Base-by-base conservation (phyloP, 805 yeast genomes). In the Candida sakaeoensis region DNA sequence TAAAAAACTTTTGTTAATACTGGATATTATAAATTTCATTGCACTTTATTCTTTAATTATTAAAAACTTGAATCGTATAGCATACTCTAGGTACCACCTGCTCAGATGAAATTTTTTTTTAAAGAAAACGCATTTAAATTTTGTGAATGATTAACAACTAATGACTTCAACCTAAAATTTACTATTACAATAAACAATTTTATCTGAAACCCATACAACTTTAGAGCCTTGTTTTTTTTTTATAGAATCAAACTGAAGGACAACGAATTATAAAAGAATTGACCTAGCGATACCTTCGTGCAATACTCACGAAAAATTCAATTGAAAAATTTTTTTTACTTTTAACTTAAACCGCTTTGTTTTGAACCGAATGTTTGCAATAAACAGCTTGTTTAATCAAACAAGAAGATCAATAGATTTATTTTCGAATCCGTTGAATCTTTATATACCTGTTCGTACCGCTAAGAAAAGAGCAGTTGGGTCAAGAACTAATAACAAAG, bases 381-480 rank as follows among this genome's bases (percentile, higher is more conserved):
- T 33, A 8, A 31, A 14, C 10, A 19, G 7, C 17, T 30, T 37
- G 12, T 19, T 37, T 12, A n/a, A 13, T 3, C 40, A 25, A 9
- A 17, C 35, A 5, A 30, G 29, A 13, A 18, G 6, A 3, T 7
- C 36, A 17, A 25, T 26, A 5, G 14, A 13, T 21, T 12, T 37
- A 12, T 5, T 8, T 12, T 14, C 4, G 10, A 31, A 29, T 19
- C 33, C 43, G 4, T 14, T 32, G 26, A 44, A 37, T 27, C 13
- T 43, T 2, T 29, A 17, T 23, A 21, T 30, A 6, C 80, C 73
- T 44, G 77, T 88, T 10, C 88, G 99, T 74, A 80, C 80, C 15
- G 96, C 99, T 19, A 88, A 96, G 12, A 93, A 93, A 65, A 84
- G 81, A 59, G 96, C 93, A 6, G 88, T 95, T 15, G 96, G 97